Base-by-base conservation (phyloP, 352 stramenopile species). In the Globisporangium nunn region DNA sequence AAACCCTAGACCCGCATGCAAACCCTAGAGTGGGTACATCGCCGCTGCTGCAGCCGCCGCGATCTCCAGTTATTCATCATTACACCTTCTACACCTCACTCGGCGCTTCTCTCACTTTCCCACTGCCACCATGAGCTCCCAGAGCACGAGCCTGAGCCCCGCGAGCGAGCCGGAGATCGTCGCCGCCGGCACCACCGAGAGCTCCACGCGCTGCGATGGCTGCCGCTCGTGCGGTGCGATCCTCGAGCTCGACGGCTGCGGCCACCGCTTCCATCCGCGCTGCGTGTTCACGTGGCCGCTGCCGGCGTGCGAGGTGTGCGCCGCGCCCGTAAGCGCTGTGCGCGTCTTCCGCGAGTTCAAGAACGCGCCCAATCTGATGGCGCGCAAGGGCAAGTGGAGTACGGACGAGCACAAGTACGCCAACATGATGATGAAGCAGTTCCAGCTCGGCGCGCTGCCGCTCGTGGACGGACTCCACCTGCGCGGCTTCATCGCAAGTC, bases 381-480 rank as follows among this genome's bases (percentile, higher is more conserved):
- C 54, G 58, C 80, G 80, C 63, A 90, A 87, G 64, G 80, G 80
- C 56, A 90, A 90, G 68, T 91, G 82, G 82, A 77, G 70, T 52
- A 67, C 70, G 2, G 78, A 85, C 57, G 82, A 93, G 52, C 73
- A 87, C 64, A 85, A 88, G 57, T 90, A 91, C 71, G 81, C 79
- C 41, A 80, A 88, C 66, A 75, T 88, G 61, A 75, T 93, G 60
- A 88, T 89, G 76, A 88, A 85, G 59, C 75, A 88, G 67, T 93
- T 93, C 58, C 76, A 90, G 56, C 62, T 86, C 53, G 78, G 82
- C 49, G 71, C 72, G 11, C 54, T 91, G 56, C 82, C 80, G 18
- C 76, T 93, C 30, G 72, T 74, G 0, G 68, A 84, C 48, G 80
- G 80, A 18, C 67, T 93, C 47, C 78, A 89, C 58, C 59, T 93